Base-by-base conservation (phyloP, 306 rosid species). In the Glycine latifolia region DNA sequence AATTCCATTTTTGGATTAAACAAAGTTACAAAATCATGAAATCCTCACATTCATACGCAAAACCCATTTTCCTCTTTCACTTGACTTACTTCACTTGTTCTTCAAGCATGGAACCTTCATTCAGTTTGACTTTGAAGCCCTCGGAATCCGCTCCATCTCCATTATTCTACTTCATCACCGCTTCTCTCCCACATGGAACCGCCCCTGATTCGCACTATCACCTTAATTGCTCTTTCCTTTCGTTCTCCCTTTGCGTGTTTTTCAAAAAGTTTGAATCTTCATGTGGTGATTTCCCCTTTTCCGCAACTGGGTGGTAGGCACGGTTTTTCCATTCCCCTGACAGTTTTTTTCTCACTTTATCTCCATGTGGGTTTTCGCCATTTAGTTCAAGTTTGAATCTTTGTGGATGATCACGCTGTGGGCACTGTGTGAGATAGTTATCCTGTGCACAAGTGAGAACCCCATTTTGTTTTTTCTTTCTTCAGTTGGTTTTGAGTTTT, bases 231-330 rank as follows among this genome's bases (percentile, higher is more conserved):
- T 70, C 63, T 2, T 11, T 73, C 20, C n/a, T 44, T 17, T 14
- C 10, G 47, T 3, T 50, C 46, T 17, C 47, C 85, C 92, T 85
- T 94, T 91, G 89, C 97, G 91, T 94, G 82, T 82, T 84, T 73
- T 81, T 79, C 84, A 80, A 87, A 89, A 85, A 89, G 87, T n/a
- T 72, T 79, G 2, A 56, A 73, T 58, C 88, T 52, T 71, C 79
- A 63, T 73, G 39, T 52, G 87, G 14, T 77, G 76, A 44, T 5
- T 68, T 66, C 75, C 84, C 68, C 49, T 44, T 66, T 66, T 53
- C 65, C 71, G 16, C 81, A 33, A 58, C 44, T 56, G 41, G 48
- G 67, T n/a, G 15, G 62, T 20, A 3, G n/a, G 12, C 10, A 6
- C 26, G 44, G 49, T 65, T 39, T 63, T 71, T 73, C 8, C 61